Evolutionary conservation across 1,284 basidiomycete species (phyloP).

Genomic region (Cystobasidiaceae sp.): DNA sequence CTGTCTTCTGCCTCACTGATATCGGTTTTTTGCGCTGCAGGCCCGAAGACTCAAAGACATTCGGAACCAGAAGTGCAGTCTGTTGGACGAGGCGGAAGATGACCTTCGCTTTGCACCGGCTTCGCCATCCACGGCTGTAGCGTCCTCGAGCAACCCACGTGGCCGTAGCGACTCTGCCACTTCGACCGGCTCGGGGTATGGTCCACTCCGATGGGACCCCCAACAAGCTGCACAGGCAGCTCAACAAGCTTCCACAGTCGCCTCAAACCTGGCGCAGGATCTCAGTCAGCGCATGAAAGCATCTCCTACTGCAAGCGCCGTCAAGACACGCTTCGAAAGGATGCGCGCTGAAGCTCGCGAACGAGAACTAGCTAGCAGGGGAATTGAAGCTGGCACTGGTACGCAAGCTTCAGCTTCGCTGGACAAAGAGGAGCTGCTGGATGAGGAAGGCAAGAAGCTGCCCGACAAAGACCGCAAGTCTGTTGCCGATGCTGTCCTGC

Average conservation of each 20-base stretch:
- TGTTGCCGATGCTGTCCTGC: neutral
- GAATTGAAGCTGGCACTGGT: neutral
- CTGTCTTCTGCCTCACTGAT: neutral
- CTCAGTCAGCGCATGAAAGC: conserved; percentile 26
- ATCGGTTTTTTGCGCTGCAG: neutral
- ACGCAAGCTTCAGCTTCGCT: conserved; percentile 9
- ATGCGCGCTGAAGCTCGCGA: conserved; percentile 19
- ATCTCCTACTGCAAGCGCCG: conserved; percentile 43
- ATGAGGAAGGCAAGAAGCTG: conserved; percentile 18
- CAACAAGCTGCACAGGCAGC: conserved; percentile 25
- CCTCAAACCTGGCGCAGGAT: conserved; percentile 14
- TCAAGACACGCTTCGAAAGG: conserved; percentile 33
- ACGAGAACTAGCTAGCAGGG: conserved; percentile 4
- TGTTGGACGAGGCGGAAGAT: conserved; percentile 24
- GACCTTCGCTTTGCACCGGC: conserved; percentile 24
- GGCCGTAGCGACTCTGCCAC: conserved; percentile 4
- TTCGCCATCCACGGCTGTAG: conserved; percentile 4
- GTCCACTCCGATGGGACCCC: neutral
- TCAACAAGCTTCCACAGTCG: conserved; percentile 15
- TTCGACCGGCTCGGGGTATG: conserved; percentile 2
- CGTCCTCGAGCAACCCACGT: neutral
- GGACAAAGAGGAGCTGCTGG: conserved; percentile 12
- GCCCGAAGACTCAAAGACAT: conserved; percentile 21
- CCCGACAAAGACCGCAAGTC: neutral
- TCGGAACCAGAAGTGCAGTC: conserved; percentile 7